Percentiles rank a stretch among this genome's conserved stretches.
Evolutionary conservation across 176 grass and related monocot species (phyloP).

Genomic region (Cenchrus purpureus): DNA sequence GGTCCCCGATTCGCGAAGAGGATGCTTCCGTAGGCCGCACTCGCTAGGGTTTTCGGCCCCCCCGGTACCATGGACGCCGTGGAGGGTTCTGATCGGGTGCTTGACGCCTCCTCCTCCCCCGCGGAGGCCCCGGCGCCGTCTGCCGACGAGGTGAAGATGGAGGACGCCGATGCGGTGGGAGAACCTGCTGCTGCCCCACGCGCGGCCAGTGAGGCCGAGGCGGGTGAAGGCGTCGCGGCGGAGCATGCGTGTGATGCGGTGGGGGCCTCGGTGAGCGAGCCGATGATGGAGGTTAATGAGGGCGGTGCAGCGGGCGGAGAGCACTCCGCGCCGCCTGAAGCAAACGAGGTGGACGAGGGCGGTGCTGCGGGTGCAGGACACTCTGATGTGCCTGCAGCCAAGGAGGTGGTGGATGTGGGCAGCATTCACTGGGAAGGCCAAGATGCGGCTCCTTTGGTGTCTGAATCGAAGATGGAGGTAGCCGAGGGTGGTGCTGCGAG

Average conservation of each 20-base stretch:
- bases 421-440: not conserved
- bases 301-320: not conserved
- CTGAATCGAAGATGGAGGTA: not conserved
- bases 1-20: not conserved
- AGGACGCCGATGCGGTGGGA: not conserved
- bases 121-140: too few relatives aligned
- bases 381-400: not conserved
- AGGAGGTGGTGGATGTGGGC: not conserved
- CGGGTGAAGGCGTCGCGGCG: not conserved
- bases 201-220: not conserved
- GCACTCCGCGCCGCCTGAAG: not conserved
- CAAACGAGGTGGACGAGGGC: not conserved
- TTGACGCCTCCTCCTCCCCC: not conserved
- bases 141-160: not conserved
- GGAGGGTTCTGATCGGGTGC: constrained; percentile 2
- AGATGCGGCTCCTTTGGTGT: not conserved
- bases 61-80: constrained; percentile 9
- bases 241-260: not conserved
- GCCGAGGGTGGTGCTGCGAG: not conserved
- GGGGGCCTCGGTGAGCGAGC: not conserved
- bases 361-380: not conserved
- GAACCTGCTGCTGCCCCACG: not conserved
- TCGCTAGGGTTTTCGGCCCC: constrained; percentile 47
- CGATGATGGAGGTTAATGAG: not conserved
- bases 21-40: not conserved